A percentile compares a stretch with the other conserved stretches of the same genome.
Evolutionary conservation across 2,329 filamentous ascomycete genomes (phyloP).

Genomic region (Microdochium trichocladiopsis): DNA sequence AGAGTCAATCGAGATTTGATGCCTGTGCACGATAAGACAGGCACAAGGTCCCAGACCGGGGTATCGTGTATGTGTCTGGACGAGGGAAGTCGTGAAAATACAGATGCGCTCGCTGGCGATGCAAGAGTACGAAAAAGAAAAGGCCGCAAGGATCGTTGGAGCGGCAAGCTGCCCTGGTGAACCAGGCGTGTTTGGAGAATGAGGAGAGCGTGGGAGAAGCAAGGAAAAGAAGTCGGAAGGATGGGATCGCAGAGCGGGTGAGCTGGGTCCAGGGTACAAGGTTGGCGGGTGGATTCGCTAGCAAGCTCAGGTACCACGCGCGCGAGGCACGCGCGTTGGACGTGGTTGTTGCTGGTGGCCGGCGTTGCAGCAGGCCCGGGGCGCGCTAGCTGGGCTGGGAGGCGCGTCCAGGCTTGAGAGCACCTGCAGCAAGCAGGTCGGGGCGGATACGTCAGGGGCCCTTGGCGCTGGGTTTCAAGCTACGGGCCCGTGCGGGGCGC

Average conservation of each 20-base stretch:
- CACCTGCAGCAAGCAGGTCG: neutral
- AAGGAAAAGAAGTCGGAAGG: neutral
- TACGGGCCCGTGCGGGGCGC: too few relatives aligned
- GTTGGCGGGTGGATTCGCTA: neutral
- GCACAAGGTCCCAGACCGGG: neutral
- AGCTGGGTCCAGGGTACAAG: neutral
- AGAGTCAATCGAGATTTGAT: neutral
- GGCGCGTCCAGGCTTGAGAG: neutral
- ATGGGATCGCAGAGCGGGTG: neutral
- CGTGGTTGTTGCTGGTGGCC: neutral
- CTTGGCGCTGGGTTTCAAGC: too few relatives aligned
- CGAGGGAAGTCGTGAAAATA: neutral
- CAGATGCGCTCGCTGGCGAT: slow-evolving; percentile 1
- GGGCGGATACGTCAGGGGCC: neutral
- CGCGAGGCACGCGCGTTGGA: neutral
- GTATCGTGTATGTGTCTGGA: neutral
- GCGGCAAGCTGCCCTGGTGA: neutral
- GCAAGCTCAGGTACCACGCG: neutral
- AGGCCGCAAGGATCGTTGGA: slow-evolving; percentile 4
- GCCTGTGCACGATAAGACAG: neutral
- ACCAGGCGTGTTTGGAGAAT: neutral
- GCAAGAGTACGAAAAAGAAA: slow-evolving; percentile 7
- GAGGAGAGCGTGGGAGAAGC: neutral
- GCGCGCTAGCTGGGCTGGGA: neutral
- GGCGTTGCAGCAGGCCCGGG: neutral